phyloP scores from a whole-genome alignment of 257 asterid genomes.

The Solanum medicagineum region DNA sequence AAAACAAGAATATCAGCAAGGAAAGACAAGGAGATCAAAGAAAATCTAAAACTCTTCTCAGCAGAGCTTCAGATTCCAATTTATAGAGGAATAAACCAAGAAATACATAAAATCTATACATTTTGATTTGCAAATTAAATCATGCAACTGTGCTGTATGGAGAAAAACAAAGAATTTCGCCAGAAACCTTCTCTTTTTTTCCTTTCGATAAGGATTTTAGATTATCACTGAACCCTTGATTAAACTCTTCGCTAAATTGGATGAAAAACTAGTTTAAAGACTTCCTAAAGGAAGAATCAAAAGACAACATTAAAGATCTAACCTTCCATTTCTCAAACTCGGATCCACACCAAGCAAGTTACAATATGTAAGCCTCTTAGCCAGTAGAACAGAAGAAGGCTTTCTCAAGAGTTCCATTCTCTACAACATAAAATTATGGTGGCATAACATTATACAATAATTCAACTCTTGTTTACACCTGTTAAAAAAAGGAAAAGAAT shows the following conservation, averaged over 20 bases:
- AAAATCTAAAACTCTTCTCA: background rate
- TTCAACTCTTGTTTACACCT: background rate
- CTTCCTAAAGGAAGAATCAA: background rate
- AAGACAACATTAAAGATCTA: background rate
- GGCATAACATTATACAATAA: slow-evolving; percentile 2
- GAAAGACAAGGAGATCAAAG: background rate
- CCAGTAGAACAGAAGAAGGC: slow-evolving; percentile 76
- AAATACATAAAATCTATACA: background rate
- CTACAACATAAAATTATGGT: slow-evolving; percentile 32
- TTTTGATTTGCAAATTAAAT: background rate
- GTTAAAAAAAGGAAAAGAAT: background rate
- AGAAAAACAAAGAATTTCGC: background rate
- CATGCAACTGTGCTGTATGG: background rate
- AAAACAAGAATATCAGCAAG: background rate
- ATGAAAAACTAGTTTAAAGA: background rate
- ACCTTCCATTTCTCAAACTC: slow-evolving; percentile 78
- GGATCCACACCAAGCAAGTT: slow-evolving; percentile 74
- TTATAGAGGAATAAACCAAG: background rate
- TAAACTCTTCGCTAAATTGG: background rate
- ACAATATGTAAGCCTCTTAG: slow-evolving; percentile 46
- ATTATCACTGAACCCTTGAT: background rate
- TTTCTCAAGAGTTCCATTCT: slow-evolving; percentile 66
- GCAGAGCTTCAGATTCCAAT: background rate
- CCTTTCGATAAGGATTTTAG: background rate
- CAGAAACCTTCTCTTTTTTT: background rate